Base-by-base conservation (phyloP, 805 yeast genomes). In the Blastobotrys chiropterorum region DNA sequence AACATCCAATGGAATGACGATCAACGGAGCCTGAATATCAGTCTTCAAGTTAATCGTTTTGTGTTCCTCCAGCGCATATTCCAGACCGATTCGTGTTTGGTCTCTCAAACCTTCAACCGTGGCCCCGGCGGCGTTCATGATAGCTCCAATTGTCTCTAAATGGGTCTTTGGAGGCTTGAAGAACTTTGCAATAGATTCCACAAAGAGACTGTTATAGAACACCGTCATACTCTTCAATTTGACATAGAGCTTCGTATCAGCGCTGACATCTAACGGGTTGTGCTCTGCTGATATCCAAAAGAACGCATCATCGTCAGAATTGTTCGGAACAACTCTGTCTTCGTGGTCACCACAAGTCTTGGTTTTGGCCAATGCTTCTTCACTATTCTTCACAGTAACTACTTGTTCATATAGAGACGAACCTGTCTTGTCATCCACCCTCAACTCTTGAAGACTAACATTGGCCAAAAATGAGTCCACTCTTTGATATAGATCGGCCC, bases 41-140 rank as follows among this genome's bases (percentile, higher is more conserved):
- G 94, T 77, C 61, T 86, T 82, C 21, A 90, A 79, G 62, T 90
- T 84, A 52, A 90, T 69, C 0, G 98, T 92, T 64, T 90, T 90
- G 69, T 94, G 99, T 61, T 92, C 96, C 56, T 90, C 96, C 59
- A 95, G 75, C 0, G 97, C 94, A 58, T 94, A 90, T 68, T 92
- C 95, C 17, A 94, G 75, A 0, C 98, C 98, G 56, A 94, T 77
- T 61, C 97, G 75, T 0, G 98, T 94, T 64, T 90, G 96, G 21
- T 83, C 75, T 0, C 97, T 83, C 56, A 94, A 73, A 1, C 95
- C 97, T 62, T 90, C 97, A 53, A 94, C 85, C 0, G 97, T 90
- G 0, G 90, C 87, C 56, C 90, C 96, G 0, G 99, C 99, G 1
- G 97, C 98, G 66, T 81, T 84, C 80, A 94, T 80, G 21, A 95